Percentiles rank a stretch among this genome's conserved stretches.
Conservation (phyloP, 768 basidiomycete species). For the Solioccasus polychromus region DNA sequence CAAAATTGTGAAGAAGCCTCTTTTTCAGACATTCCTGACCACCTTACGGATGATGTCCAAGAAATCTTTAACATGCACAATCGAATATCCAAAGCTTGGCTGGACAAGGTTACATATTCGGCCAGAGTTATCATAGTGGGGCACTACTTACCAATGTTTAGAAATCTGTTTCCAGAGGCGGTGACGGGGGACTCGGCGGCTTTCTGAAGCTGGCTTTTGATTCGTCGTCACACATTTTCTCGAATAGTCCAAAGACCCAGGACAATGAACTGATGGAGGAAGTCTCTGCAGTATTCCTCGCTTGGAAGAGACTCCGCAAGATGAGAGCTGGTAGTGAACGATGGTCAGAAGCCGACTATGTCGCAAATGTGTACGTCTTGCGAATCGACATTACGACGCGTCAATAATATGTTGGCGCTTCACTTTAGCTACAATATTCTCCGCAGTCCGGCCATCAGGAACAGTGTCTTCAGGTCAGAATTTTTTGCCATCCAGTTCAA, state of each 20-base stretch:
- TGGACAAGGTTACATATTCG: conserved; percentile 37
- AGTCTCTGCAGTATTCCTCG: conserved; percentile 39
- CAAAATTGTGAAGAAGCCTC: conserved; percentile 51
- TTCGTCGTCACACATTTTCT: conserved; percentile 40
- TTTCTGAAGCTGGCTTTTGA: conserved; percentile 34
- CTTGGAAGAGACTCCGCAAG: conserved; percentile 42
- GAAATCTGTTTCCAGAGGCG: conserved; percentile 4
- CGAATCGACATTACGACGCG: not conserved
- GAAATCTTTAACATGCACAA: conserved; percentile 38
- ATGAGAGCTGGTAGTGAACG: conserved; percentile 47
- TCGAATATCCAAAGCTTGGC: conserved; percentile 41
- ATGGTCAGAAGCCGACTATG: conserved; percentile 55
- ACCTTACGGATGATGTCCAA: conserved; percentile 35
- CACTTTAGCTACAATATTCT: conserved; percentile 44
- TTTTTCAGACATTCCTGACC: conserved; percentile 42
- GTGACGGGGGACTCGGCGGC: conserved; percentile 12
- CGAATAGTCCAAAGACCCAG: conserved; percentile 17
- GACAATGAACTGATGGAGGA: conserved; percentile 34
- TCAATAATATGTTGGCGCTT: too few species aligned
- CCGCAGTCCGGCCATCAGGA: conserved; percentile 42
- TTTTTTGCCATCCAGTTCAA: not conserved
- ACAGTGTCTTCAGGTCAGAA: conserved; percentile 43
- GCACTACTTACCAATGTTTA: conserved; percentile 2
- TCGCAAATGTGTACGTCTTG: conserved; percentile 47
- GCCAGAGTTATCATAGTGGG: not conserved